Conservation (phyloP, 495 filamentous ascomycete genomes). For the Usnea hakonensis region DNA sequence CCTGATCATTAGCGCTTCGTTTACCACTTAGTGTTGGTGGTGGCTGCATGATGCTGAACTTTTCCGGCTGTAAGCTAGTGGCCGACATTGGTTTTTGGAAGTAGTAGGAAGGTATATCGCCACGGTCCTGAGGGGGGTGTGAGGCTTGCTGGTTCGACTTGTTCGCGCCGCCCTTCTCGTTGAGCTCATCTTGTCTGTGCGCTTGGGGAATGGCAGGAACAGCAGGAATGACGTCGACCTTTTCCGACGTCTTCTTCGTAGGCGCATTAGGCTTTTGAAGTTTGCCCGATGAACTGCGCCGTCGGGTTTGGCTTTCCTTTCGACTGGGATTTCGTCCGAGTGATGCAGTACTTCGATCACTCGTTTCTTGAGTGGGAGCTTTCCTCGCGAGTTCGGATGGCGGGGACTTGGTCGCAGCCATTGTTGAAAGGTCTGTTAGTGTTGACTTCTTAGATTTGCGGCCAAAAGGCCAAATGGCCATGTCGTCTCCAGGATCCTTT, state of each 20-base stretch:
- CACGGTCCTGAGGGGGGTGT: conserved; percentile 26
- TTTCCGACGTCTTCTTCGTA: conserved; percentile 26
- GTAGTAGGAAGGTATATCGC: conserved; percentile 39
- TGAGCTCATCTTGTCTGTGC: conserved; percentile 25
- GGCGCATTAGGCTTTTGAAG: conserved; percentile 19
- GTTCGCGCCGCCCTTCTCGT: conserved; percentile 25
- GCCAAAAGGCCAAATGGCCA: conserved; percentile 75
- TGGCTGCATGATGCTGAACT: conserved; percentile 36
- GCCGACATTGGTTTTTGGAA: conserved; percentile 36
- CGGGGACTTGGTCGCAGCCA: conserved; percentile 32
- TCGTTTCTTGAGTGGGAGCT: conserved; percentile 21
- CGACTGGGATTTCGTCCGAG: conserved; percentile 38
- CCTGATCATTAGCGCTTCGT: conserved; percentile 46
- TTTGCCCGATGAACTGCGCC: conserved; percentile 29
- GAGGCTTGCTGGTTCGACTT: conserved; percentile 27
- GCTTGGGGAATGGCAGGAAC: conserved; percentile 23
- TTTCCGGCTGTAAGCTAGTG: conserved; percentile 39
- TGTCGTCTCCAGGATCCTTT: conserved; percentile 34
- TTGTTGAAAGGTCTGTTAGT: conserved; percentile 35
- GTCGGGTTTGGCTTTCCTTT: conserved; percentile 36
- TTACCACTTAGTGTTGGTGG: conserved; percentile 60
- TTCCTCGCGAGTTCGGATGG: conserved; percentile 26
- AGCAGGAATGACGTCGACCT: conserved; percentile 25
- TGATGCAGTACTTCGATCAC: conserved; percentile 23
- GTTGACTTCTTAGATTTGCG: conserved; percentile 45